phyloP scores from a whole-genome alignment of 371 early-diverging fungal species.

The Choanephora cucurbitarum region DNA sequence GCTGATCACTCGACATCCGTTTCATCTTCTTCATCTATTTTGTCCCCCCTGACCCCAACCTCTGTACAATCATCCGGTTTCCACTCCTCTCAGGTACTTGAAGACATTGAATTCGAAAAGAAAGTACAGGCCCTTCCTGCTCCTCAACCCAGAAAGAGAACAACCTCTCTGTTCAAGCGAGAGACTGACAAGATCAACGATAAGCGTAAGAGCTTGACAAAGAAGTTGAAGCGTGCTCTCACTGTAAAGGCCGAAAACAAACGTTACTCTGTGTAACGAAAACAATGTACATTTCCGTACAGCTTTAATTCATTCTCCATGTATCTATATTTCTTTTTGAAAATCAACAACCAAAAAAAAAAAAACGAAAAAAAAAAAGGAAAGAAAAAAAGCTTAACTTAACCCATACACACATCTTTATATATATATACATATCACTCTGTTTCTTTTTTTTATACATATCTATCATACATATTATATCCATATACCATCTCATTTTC shows the following conservation, averaged over 20 bases:
- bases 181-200: conserved; percentile 29
- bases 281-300: conserved; percentile 3
- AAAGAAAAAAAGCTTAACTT: too few species aligned
- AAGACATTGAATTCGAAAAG: neutral
- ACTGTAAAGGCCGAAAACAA: conserved; percentile 16
- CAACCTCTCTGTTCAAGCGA: conserved; percentile 26
- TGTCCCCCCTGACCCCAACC: conserved; percentile 15
- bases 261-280: conserved; percentile 14
- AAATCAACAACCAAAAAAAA: neutral
- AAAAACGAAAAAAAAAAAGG: too few species aligned
- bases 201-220: conserved; percentile 24
- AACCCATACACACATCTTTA: too few species aligned
- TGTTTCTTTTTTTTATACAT: too few species aligned
- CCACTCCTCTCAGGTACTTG: neutral
- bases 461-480: neutral
- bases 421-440: neutral
- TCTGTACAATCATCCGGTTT: neutral
- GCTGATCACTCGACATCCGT: conserved; percentile 9
- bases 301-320: conserved; percentile 4
- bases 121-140: neutral
- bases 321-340: neutral
- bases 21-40: conserved; percentile 13
- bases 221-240: conserved; percentile 23
- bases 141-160: conserved; percentile 9
- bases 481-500: neutral